Conservation (phyloP, 192 early-diverging fungal genomes). For the Obelidium mucronatum region DNA sequence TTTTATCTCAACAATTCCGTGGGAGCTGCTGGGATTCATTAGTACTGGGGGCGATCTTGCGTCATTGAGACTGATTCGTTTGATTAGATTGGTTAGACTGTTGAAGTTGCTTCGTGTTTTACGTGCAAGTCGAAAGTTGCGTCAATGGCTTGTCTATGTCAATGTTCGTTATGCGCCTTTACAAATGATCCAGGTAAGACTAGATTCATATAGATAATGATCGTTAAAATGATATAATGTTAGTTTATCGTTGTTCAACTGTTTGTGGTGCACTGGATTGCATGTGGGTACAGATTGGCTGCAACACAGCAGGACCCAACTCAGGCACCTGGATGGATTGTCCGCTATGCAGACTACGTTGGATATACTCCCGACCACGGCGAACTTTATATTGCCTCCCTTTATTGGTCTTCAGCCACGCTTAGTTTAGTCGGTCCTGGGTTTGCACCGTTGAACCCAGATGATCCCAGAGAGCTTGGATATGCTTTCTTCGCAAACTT, state of each 20-base stretch:
- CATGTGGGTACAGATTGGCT: slow-evolving; percentile 55
- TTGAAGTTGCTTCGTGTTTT: slow-evolving; percentile 59
- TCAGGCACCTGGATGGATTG: slow-evolving; percentile 52
- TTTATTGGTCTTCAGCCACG: slow-evolving; percentile 52
- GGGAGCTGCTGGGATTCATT: slow-evolving; percentile 46
- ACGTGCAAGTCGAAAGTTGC: slow-evolving; percentile 57
- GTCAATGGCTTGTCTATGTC: slow-evolving; percentile 51
- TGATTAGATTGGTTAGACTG: slow-evolving; percentile 52
- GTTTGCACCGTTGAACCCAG: slow-evolving; percentile 34
- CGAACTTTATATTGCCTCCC: slow-evolving; percentile 48
- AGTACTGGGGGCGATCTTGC: slow-evolving; percentile 16
- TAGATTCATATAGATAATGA: not conserved
- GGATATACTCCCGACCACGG: slow-evolving; percentile 1
- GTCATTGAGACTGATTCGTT: slow-evolving; percentile 48
- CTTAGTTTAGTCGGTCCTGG: slow-evolving; percentile 48
- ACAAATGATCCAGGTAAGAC: slow-evolving; percentile 51
- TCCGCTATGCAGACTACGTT: slow-evolving; percentile 23
- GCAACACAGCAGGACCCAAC: slow-evolving; percentile 40
- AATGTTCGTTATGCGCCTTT: slow-evolving; percentile 53
- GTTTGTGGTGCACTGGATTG: slow-evolving; percentile 60
- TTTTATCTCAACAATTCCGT: slow-evolving; percentile 55
- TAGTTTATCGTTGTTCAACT: slow-evolving; percentile 48
- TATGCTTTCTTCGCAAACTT: slow-evolving; percentile 51
- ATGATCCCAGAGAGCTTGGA: slow-evolving; percentile 44
- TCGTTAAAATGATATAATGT: not conserved